Base-by-base conservation (phyloP, 108 stramenopile species). In the Cyclostephanos tholiformis region DNA sequence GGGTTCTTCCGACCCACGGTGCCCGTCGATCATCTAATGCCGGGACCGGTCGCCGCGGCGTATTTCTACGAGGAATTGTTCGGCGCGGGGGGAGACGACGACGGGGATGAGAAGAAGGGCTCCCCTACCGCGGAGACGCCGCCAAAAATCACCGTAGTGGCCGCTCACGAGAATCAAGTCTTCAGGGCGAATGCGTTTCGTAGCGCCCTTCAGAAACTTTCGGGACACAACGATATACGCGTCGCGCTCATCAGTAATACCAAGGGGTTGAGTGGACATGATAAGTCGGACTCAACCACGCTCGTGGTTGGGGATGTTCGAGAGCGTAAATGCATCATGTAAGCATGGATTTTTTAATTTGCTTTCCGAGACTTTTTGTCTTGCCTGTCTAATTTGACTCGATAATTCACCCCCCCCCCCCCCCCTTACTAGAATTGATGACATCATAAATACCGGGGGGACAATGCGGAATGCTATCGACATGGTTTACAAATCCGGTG, bases 21-120 rank as follows among this genome's bases (percentile, higher is more conserved):
- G 46, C 95, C 95, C 6, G 92, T 94, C 14, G 95, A 96, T 84
- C 87, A 96, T 69, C 64, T 96, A 29, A 68, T 87, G 65, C 92
- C 95, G 9, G 89, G 86, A 23, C 95, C 95, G 6, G 95, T 96
- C 3, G 95, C 95, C 10, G 95, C 95, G 7, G 95, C 95, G 19
- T 96, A 91, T 69, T 96, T 93, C 67, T 87, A 96, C 67, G 95
- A 96, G 73, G 89, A 96, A 64, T 68, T 94, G 26, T 76, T 60
- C 58, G 65, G 62, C 53, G n/a, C n/a, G n/a, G 50, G 61, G 65
- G 43, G 32, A 6, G 65, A 52, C 50, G 48, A 48, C 50, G 23
- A 26, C 50, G 65, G 23, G 23, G 39, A 84, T 16, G 63, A n/a
- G n/a, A n/a, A n/a, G n/a, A n/a, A n/a, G n/a, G n/a, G n/a, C n/a